These are phyloP conservation scores for Exophiala sp. DNA, from an alignment of 2,329 filamentous ascomycete genomes.

Conservation along the genomic window DNA sequence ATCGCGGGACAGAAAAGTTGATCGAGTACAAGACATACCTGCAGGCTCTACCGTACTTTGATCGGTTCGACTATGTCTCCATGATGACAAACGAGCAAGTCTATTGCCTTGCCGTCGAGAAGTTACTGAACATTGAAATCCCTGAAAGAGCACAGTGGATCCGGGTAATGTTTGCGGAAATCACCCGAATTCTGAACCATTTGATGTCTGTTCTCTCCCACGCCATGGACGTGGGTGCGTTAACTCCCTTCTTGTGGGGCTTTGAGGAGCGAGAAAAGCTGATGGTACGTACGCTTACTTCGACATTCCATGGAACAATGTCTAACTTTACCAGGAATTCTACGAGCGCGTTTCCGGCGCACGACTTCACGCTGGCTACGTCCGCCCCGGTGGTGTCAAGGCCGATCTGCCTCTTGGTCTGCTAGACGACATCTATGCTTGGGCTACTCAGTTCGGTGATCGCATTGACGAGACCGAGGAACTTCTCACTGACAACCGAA, in stretches of 20 bases:
- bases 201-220: conserved; percentile 96
- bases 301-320: not conserved
- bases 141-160: conserved; percentile 96
- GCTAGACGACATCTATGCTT: conserved; percentile 98
- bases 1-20: conserved; percentile 97
- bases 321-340: conserved; percentile 66
- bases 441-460: conserved; percentile 98
- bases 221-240: conserved; percentile 96
- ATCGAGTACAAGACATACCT: conserved; percentile 99
- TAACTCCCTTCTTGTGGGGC: conserved; percentile 98
- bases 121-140: conserved; percentile 93
- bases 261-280: conserved; percentile 99
- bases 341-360: conserved; percentile 98
- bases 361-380: conserved; percentile 93
- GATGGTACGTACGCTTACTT: conserved; percentile 64
- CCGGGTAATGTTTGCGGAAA: conserved; percentile 88
- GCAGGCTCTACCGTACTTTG: conserved; percentile 96
- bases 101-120: conserved; percentile 91
- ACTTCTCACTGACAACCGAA: conserved; percentile 97
- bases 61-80: conserved; percentile 96
- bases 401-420: conserved; percentile 91
- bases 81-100: conserved; percentile 99
- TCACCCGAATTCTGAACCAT: conserved; percentile 91
- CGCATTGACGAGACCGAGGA: conserved; percentile 98
- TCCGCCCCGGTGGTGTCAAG: conserved; percentile 91